Percentiles rank a stretch among this genome's conserved stretches.
Evolutionary conservation across 495 filamentous ascomycete species (phyloP).

Genomic region (Penicillium arizonense): DNA sequence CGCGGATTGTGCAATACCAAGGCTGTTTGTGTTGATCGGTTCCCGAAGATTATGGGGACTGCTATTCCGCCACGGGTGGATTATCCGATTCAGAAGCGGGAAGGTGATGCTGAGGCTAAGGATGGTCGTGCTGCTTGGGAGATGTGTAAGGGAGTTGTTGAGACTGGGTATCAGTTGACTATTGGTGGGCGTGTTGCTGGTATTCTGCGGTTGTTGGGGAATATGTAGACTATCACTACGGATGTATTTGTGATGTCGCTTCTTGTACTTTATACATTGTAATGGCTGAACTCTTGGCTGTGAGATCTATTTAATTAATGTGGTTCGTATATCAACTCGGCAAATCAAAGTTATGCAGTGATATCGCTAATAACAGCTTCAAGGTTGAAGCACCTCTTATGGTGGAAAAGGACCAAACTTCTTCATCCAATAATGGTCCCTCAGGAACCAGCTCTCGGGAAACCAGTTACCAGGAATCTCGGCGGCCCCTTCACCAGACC

Average conservation of each 20-base stretch:
- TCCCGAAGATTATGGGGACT: slow-evolving; percentile 56
- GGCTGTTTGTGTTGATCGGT: slow-evolving; percentile 76
- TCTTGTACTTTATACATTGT: too few species aligned
- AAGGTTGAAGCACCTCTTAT: not conserved
- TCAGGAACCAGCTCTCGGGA: slow-evolving; percentile 17
- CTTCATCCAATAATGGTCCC: slow-evolving; percentile 10
- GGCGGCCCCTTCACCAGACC: not conserved
- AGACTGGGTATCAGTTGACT: slow-evolving; percentile 60
- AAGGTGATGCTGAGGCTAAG: slow-evolving; percentile 38
- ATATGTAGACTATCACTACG: slow-evolving; percentile 27
- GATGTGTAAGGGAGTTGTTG: slow-evolving; percentile 60
- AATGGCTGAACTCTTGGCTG: too few species aligned
- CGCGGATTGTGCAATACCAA: slow-evolving; percentile 83
- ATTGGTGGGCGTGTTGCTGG: slow-evolving; percentile 47
- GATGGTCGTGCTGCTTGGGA: slow-evolving; percentile 56
- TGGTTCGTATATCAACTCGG: too few species aligned
- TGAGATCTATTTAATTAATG: too few species aligned
- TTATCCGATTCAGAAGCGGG: slow-evolving; percentile 66
- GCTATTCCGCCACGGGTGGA: slow-evolving; percentile 73
- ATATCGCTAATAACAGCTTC: not conserved
- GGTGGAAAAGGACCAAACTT: slow-evolving; percentile 1
- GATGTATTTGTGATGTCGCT: too few species aligned
- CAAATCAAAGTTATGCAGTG: not conserved
- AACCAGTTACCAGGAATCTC: slow-evolving; percentile 23
- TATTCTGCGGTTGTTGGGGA: slow-evolving; percentile 46